Conservation (phyloP, 352 stramenopile genomes). For the Pythium plurisporium region DNA sequence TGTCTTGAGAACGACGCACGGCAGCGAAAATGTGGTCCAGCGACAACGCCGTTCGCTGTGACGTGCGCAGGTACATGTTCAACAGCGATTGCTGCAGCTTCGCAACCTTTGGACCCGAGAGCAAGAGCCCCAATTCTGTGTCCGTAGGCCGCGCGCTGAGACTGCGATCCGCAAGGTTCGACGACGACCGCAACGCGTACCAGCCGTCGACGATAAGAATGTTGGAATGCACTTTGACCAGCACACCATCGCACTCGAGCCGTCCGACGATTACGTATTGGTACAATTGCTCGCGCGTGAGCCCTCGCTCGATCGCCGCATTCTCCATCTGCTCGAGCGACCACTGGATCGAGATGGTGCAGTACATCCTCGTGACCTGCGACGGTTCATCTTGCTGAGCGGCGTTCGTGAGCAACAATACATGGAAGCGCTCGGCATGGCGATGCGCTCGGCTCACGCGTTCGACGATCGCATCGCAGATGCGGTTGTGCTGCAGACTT, state of each 20-base stretch:
- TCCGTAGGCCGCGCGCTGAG: constrained; percentile 63
- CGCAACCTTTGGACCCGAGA: constrained; percentile 36
- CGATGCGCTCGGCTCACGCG: constrained; percentile 38
- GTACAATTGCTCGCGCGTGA: constrained; percentile 35
- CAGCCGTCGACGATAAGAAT: constrained; percentile 71
- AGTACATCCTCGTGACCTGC: constrained; percentile 71
- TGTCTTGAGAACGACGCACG: neutral
- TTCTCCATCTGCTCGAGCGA: constrained; percentile 66
- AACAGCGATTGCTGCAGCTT: constrained; percentile 58
- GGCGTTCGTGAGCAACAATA: constrained; percentile 66
- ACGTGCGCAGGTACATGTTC: constrained; percentile 60
- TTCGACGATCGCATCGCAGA: constrained; percentile 55
- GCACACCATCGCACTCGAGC: constrained; percentile 38
- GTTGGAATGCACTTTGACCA: constrained; percentile 80
- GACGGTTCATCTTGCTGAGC: constrained; percentile 76
- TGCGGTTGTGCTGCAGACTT: constrained; percentile 65
- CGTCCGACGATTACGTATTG: constrained; percentile 46
- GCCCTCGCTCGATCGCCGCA: constrained; percentile 37
- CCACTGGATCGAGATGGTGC: constrained; percentile 72
- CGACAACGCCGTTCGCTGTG: constrained; percentile 11
- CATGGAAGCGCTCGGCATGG: constrained; percentile 40
- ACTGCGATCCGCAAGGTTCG: constrained; percentile 73
- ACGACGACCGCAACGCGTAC: constrained; percentile 68
- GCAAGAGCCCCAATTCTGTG: constrained; percentile 64
- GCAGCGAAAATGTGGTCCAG: constrained; percentile 5